Base-by-base conservation (phyloP, 2,329 filamentous ascomycete species). In the Shiraia sp. region DNA sequence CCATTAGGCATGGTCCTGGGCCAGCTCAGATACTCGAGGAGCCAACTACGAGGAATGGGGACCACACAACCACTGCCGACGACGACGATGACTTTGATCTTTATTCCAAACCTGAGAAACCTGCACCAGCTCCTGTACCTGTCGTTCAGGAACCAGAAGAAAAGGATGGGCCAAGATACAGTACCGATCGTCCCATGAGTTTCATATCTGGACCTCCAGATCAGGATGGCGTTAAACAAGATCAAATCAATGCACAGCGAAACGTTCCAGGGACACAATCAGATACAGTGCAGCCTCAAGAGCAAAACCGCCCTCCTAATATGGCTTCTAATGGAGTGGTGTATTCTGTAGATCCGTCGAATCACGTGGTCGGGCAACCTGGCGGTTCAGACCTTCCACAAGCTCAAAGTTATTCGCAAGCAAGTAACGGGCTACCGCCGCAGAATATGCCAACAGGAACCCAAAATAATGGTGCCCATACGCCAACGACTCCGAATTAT, bases 171-270 rank as follows among this genome's bases (percentile, higher is more conserved):
- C 44, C 52, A 25, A 56, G 61, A 33, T 63, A 59, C 33, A 67
- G 64, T 39, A 51, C 51, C 10, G 66, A 66, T 19, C 53, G 66
- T 14, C 66, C 65, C 5, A 69, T 69, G 66, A 69, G 66, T 46
- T 69, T 69, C 35, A 43, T 68, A 17, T 66, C 59, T 28, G 61
- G 61, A 10, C 55, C 60, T 36, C 55, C 59, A 15, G 66, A 69
- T 45, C 52, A 58, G 13, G 57, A 64, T 40, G 66, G 65, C 17
- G 55, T 56, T 16, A 63, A 63, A 10, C 65, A 68, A 27, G 66
- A 69, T 32, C 60, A 68, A 39, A 66, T 69, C 53, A 67, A 64
- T 37, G 55, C 52, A 40, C 36, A 15, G n/a, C 40, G 25, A n/a
- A 22, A n/a, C 8, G 34, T 12, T 28, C 15, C 13, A 40, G 14